Conservation (phyloP, 1,284 basidiomycete genomes). For the Wolfiporia cocos region DNA sequence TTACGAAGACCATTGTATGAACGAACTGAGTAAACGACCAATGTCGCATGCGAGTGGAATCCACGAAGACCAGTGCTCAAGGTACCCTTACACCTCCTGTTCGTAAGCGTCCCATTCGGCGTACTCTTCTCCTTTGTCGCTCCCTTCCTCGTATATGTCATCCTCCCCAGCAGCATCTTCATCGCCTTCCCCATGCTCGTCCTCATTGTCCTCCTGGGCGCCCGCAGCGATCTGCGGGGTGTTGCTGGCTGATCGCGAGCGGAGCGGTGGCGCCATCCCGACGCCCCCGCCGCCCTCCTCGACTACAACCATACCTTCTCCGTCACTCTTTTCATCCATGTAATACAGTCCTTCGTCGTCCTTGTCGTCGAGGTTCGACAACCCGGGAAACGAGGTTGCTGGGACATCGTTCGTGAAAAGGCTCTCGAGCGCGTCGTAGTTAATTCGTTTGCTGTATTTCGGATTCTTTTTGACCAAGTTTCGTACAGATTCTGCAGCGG, state of each 20-base stretch:
- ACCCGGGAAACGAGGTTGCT: constrained; percentile 23
- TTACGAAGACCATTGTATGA: too few relatives aligned
- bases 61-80: not conserved
- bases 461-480: constrained; percentile 78
- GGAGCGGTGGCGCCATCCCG: constrained; percentile 17
- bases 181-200: constrained; percentile 16
- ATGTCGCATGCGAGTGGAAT: too few relatives aligned
- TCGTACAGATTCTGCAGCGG: constrained; percentile 75
- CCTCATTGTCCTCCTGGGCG: constrained; percentile 10
- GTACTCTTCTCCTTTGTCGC: constrained; percentile 32
- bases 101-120: constrained; percentile 36
- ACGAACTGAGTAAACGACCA: too few relatives aligned
- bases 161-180: constrained; percentile 23
- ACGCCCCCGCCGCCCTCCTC: constrained; percentile 39
- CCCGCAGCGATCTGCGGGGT: constrained; percentile 7
- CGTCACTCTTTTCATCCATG: constrained; percentile 50
- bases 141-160: constrained; percentile 25
- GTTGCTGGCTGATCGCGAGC: constrained; percentile 12
- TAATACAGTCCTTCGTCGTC: constrained; percentile 28
- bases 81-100: constrained; percentile 30
- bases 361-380: constrained; percentile 29
- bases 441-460: constrained; percentile 85
- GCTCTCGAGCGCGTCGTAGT: constrained; percentile 79
- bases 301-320: constrained; percentile 37
- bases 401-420: constrained; percentile 56